A percentile compares a stretch with the other conserved stretches of the same genome.
These are phyloP conservation scores for Asparagopsis taxiformis DNA, from an alignment of 31 red algal genomes.

Conservation along the genomic window DNA sequence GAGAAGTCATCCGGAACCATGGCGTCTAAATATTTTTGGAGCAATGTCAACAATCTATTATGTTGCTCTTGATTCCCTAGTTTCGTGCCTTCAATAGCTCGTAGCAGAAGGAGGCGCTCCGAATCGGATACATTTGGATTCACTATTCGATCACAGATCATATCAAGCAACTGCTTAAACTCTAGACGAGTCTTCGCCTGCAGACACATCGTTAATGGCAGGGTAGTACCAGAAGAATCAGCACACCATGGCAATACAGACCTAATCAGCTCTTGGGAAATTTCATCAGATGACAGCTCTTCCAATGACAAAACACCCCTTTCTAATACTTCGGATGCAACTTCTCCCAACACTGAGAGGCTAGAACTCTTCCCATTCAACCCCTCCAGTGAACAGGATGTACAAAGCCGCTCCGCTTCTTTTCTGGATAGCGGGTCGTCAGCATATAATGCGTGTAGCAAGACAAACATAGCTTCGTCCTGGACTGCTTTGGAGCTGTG, in stretches of 20 bases:
- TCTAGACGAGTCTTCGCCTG: background rate
- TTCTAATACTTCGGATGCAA: background rate
- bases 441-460: conserved; percentile 3
- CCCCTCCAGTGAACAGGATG: background rate
- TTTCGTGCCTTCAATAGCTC: background rate
- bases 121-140: background rate
- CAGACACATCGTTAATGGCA: background rate
- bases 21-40: background rate
- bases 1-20: background rate
- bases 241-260: background rate
- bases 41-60: background rate
- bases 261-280: background rate
- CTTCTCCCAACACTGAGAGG: background rate
- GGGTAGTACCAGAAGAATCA: background rate
- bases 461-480: conserved; percentile 4
- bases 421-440: background rate
- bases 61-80: background rate
- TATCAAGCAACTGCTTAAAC: background rate
- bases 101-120: background rate
- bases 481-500: conserved; percentile 14
- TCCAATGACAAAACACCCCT: background rate
- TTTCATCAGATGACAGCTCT: background rate
- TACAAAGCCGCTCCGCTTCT: background rate
- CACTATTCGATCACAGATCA: background rate
- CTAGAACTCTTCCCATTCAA: too few species aligned